phyloP scores from a whole-genome alignment of 345 rosid species.

The Brassica napus region Da-Ae NC_063436.1:7217001-7217500 shows the following conservation, averaged over 20 bases:
- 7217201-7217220: not conserved
- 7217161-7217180: slow-evolving; percentile 10
- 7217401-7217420: not conserved
- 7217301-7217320: not conserved
- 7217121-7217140: slow-evolving; percentile 5
- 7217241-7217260: slow-evolving; percentile 3
- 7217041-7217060: too few relatives aligned
- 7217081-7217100: too few relatives aligned
- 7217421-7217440: slow-evolving; percentile 1
- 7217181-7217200: not conserved
- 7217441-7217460: slow-evolving; percentile 1
- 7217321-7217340: slow-evolving; percentile 22
- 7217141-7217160: not conserved
- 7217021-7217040: too few relatives aligned
- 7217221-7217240: not conserved
- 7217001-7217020: too few relatives aligned
- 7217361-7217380: slow-evolving; percentile 19
- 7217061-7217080: too few relatives aligned
- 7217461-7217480: not conserved
- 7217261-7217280: slow-evolving; percentile 22
- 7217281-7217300: not conserved
- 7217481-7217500: not conserved
- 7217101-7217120: not conserved
- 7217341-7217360: slow-evolving; percentile 11
- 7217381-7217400: slow-evolving; percentile 24